Conservation (phyloP, 2,329 filamentous ascomycete species). For the Sphaerostilbella broomeana region DNA sequence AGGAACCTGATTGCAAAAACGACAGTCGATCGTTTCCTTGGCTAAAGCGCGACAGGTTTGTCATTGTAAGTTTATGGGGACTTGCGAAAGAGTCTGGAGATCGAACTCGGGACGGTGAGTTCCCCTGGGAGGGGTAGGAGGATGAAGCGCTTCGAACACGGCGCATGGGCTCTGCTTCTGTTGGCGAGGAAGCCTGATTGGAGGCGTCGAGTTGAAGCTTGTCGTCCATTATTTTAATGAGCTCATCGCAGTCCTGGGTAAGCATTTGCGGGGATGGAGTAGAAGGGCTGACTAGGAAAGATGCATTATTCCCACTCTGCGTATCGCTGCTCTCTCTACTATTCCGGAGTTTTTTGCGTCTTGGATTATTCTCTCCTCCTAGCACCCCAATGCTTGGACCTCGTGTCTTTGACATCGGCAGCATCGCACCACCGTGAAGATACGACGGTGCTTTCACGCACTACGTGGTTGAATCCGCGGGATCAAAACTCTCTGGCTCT, state of each 20-base stretch:
- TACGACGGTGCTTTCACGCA: conserved; percentile 11
- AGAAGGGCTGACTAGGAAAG: conserved; percentile 9
- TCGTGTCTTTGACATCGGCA: conserved; percentile 1
- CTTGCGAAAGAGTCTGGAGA: conserved; percentile 23
- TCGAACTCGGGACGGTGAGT: conserved; percentile 17
- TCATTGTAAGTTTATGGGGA: conserved; percentile 21
- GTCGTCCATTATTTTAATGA: conserved; percentile 17
- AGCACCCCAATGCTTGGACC: not conserved
- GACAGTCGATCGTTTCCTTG: conserved; percentile 24
- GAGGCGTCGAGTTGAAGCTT: conserved; percentile 10
- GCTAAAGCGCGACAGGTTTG: conserved; percentile 25
- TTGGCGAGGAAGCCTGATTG: not conserved
- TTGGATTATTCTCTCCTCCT: not conserved
- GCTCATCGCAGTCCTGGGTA: conserved; percentile 10
- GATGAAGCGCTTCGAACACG: conserved; percentile 26
- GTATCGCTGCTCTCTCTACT: not conserved
- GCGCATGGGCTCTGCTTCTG: not conserved
- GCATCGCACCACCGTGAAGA: conserved; percentile 9
- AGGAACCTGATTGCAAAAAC: conserved; percentile 24
- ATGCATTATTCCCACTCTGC: not conserved
- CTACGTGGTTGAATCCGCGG: conserved; percentile 12
- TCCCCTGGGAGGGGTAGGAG: conserved; percentile 22
- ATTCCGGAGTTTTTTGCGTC: not conserved
- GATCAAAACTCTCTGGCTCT: conserved; percentile 10
- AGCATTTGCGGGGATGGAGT: conserved; percentile 1